phyloP scores from a whole-genome alignment of 176 grass and related monocot genomes.

The Musa troglodytarum region DNA sequence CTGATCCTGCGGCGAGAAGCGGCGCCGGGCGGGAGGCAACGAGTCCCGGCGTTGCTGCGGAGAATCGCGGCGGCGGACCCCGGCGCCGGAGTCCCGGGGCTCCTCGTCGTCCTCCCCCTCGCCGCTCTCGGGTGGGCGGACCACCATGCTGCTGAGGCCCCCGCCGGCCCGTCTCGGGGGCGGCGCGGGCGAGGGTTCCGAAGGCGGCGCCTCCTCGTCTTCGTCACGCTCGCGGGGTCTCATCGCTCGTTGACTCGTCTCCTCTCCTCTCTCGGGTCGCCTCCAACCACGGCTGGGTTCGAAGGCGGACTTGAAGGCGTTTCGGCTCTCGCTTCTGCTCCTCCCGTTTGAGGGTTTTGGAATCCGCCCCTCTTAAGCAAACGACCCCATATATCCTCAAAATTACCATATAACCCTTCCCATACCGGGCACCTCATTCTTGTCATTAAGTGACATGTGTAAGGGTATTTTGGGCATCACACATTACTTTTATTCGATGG shows the following conservation, averaged over 20 bases:
- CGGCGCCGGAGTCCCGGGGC: not conserved
- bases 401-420: too few relatives aligned
- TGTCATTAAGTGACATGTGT: too few relatives aligned
- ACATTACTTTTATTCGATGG: too few relatives aligned
- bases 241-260: constrained; percentile 3
- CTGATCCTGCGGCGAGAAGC: constrained; percentile 9
- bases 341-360: too few relatives aligned
- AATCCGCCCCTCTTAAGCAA: too few relatives aligned
- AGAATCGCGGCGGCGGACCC: constrained; percentile 22
- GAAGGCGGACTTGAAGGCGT: not conserved
- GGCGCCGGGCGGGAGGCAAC: constrained; percentile 3
- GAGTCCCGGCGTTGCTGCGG: constrained; percentile 10
- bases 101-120: not conserved
- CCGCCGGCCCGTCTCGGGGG: not conserved
- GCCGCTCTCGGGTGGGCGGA: too few relatives aligned
- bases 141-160: constrained; percentile 13
- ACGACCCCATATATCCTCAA: too few relatives aligned
- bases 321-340: not conserved
- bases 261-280: not conserved
- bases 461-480: too few relatives aligned
- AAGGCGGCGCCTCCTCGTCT: not conserved
- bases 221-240: constrained; percentile 9
- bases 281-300: not conserved
- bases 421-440: too few relatives aligned
- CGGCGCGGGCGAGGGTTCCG: constrained; percentile 8